Percentiles rank a stretch among this genome's conserved stretches.
Conservation (phyloP, 345 rosid species). For the Balakata baccata region DNA sequence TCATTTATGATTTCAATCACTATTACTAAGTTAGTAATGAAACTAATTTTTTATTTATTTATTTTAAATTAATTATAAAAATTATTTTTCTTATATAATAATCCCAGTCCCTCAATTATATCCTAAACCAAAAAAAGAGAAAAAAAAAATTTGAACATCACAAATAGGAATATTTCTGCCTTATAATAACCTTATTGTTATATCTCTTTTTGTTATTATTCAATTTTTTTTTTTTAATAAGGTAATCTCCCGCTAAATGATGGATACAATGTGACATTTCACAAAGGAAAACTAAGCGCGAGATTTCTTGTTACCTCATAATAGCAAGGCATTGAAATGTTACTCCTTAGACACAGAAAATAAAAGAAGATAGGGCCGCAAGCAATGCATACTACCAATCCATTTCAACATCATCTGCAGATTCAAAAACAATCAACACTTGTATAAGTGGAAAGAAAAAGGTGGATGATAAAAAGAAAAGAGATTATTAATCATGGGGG, state of each 20-base stretch:
- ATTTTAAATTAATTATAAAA: no score
- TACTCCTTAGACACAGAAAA: background rate
- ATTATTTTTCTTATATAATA: no score
- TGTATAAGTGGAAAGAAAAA: slow-evolving; percentile 22
- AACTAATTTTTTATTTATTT: no score
- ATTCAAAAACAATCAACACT: slow-evolving; percentile 28
- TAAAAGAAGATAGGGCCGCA: slow-evolving; percentile 13
- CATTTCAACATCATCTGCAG: slow-evolving; percentile 24
- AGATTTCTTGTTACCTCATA: slow-evolving; percentile 2
- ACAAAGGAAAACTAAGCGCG: background rate
- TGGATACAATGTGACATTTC: slow-evolving; percentile 4
- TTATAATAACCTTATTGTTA: background rate
- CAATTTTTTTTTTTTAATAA: background rate
- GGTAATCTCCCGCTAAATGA: slow-evolving; percentile 3
- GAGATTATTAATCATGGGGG: slow-evolving; percentile 24
- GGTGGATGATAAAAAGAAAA: slow-evolving; percentile 1
- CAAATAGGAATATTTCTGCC: no score
- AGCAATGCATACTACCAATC: slow-evolving; percentile 20
- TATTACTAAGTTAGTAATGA: no score
- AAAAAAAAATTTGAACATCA: background rate
- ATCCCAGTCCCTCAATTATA: no score
- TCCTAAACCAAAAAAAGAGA: background rate
- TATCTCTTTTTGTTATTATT: background rate
- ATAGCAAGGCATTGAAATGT: background rate
- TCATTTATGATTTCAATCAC: no score